Base-by-base conservation (phyloP, 2,329 filamentous ascomycete species). In the Colletotrichum tropicicola region DNA sequence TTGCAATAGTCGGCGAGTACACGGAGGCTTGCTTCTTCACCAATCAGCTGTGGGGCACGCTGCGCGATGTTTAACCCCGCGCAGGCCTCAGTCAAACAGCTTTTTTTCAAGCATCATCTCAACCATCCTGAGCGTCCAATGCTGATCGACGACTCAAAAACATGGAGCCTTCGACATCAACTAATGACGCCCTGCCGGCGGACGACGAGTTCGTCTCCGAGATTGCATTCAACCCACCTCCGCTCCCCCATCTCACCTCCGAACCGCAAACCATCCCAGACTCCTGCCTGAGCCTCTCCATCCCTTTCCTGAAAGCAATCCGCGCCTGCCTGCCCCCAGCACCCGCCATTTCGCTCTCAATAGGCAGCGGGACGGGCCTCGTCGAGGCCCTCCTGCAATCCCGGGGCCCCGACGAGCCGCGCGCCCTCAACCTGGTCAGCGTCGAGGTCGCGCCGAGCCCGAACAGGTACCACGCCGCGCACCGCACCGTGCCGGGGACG, bases 331-430 rank as follows among this genome's bases (percentile, higher is more conserved):
- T 70, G 39, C 61, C 47, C 44, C 61, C 44, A 9, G 32, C 25
- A 19, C 56, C 25, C 3, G 17, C 52, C 10, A 23, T 49, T 13
- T 28, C 58, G 0, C 69, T 76, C 21, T 76, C 74, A 8, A 68
- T 76, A 6, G 74, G 74, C 27, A 76, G 74, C 35, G 74, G 74
- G 23, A 71, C 72, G 2, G 74, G 74, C 3, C 58, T 76, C 6
- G 66, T 76, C 2, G 74, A 76, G 37, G 68, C 71, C 4, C 61
- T 75, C 2, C 53, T 74, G 3, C 58, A 73, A 1, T 27, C 45
- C 9, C 57, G 68, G n/a, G n/a, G n/a, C 15, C 15, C 64, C 9
- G 10, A 35, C 9, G 49, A 69, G 23, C 56, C 61, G 5, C 51
- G 35, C 5, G 8, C 28, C 25, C 32, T 61, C 32, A 49, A 55